Base-by-base conservation (phyloP, 805 yeast species). In the Priceomyces medius region DNA sequence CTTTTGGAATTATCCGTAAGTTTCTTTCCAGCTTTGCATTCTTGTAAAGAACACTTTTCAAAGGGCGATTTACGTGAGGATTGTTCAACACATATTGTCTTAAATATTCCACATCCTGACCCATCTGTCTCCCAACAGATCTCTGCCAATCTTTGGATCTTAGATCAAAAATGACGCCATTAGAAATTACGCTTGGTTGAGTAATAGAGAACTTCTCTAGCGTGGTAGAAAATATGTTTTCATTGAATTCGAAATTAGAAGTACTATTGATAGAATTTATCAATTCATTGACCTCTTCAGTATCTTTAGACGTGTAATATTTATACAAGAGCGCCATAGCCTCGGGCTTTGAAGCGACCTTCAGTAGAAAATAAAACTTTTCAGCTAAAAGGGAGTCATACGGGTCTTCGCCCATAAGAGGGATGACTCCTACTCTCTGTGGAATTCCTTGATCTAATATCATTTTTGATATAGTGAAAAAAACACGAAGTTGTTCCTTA, bases 391-490 rank as follows among this genome's bases (percentile, higher is more conserved):
- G 31, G 5, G 52, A 47, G 41, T 66, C 73, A 17, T 47, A 38
- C 8, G 53, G 53, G 16, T 61, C 64, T 4, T 48, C 51, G 1
- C 56, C 60, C 7, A 61, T 54, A 2, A 85, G 43, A 0, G 98
- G 96, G n/a, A 91, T 66, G 2, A 91, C 47, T 5, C 97, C 99
- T 38, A 91, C 55, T 59, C 90, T 84, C 48, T 89, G 85, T 0
- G 96, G 87, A 13, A 85, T 71, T 1, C 80, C 79, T 32, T 77
- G 74, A 9, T 73, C 68, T n/a, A 80, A 53, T 2, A 80, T 65
- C 2, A 76, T 59, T 19, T 72, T 68, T 2, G 83, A 52, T 24
- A 80, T 66, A 7, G 82, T 67, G 14, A 75, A 61, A 20, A 82
- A 58, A 1, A 74, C 77, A 13, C 66, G 56, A 14, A 83, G 51